Percentiles rank a stretch among this genome's conserved stretches.
Evolutionary conservation across 768 basidiomycete species (phyloP).

Genomic region (Russula dissimulans): DNA sequence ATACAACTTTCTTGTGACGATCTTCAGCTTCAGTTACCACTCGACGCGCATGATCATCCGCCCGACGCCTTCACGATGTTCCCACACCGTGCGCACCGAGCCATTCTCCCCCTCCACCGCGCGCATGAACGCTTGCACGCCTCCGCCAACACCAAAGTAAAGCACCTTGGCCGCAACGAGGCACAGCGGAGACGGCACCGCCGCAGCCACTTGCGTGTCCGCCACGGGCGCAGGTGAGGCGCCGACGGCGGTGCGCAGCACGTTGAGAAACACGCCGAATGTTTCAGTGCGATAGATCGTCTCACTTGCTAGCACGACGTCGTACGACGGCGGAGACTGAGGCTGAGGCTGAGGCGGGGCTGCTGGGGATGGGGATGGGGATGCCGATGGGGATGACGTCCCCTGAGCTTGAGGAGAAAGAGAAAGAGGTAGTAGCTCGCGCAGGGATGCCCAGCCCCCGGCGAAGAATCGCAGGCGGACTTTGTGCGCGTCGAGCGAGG

Average conservation of each 20-base stretch:
- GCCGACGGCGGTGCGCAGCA: slow-evolving; percentile 31
- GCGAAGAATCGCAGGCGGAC: slow-evolving; percentile 67
- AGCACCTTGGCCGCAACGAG: slow-evolving; percentile 86
- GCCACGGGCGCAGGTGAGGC: not conserved
- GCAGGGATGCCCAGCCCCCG: slow-evolving; percentile 68
- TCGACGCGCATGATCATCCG: slow-evolving; percentile 56
- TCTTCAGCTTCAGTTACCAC: slow-evolving; percentile 32
- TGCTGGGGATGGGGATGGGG: not conserved
- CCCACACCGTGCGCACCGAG: slow-evolving; percentile 51
- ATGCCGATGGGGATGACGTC: not conserved
- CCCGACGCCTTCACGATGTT: slow-evolving; percentile 58
- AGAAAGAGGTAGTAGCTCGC: not conserved
- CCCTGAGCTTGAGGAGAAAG: too few relatives aligned
- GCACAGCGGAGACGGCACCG: slow-evolving; percentile 30
- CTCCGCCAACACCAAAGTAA: slow-evolving; percentile 94
- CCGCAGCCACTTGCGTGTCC: not conserved
- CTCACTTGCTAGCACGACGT: slow-evolving; percentile 81
- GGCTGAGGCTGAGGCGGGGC: too few relatives aligned
- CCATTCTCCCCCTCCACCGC: slow-evolving; percentile 35
- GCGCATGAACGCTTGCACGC: slow-evolving; percentile 62
- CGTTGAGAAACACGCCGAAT: slow-evolving; percentile 47
- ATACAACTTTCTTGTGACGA: not conserved
- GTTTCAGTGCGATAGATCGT: slow-evolving; percentile 77
- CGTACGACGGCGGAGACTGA: slow-evolving; percentile 34
- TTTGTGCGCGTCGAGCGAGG: slow-evolving; percentile 43